A percentile compares a stretch with the other conserved stretches of the same genome.
phyloP scores from a whole-genome alignment of 257 asterid genomes.

The Nicotiana attenuata region DNA sequence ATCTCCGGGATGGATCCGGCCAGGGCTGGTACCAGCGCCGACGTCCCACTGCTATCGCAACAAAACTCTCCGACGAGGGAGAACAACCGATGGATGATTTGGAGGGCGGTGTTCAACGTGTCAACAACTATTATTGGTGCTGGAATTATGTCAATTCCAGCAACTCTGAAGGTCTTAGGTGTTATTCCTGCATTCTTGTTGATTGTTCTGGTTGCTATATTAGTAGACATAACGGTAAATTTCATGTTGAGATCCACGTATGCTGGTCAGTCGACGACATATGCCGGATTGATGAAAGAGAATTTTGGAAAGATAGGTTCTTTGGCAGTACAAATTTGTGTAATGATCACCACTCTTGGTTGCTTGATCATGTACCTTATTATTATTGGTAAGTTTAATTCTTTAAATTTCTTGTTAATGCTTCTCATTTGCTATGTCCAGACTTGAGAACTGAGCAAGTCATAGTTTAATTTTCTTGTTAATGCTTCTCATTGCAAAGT shows the following conservation, averaged over 20 bases:
- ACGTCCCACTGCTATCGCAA: constrained; percentile 52
- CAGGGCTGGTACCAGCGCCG: constrained; percentile 36
- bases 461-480: not conserved
- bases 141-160: constrained; percentile 96
- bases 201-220: not conserved
- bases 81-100: constrained; percentile 32
- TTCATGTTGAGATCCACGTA: not conserved
- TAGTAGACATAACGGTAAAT: constrained; percentile 5
- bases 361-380: constrained; percentile 12
- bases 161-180: constrained; percentile 85
- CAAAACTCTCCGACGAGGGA: constrained; percentile 6
- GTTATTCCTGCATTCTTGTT: not conserved
- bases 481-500: not conserved
- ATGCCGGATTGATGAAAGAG: constrained; percentile 17
- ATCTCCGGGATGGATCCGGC: constrained; percentile 47
- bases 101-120: constrained; percentile 88
- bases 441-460: not conserved
- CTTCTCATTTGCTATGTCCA: not conserved
- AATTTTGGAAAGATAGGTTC: not conserved
- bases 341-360: not conserved
- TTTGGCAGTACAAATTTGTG: not conserved
- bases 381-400: not conserved
- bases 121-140: constrained; percentile 90
- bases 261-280: constrained; percentile 67
- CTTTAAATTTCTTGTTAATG: not conserved